These are phyloP conservation scores for Colletotrichum godetiae DNA, from an alignment of 2,329 filamentous ascomycete genomes.

Conservation along the genomic window DNA sequence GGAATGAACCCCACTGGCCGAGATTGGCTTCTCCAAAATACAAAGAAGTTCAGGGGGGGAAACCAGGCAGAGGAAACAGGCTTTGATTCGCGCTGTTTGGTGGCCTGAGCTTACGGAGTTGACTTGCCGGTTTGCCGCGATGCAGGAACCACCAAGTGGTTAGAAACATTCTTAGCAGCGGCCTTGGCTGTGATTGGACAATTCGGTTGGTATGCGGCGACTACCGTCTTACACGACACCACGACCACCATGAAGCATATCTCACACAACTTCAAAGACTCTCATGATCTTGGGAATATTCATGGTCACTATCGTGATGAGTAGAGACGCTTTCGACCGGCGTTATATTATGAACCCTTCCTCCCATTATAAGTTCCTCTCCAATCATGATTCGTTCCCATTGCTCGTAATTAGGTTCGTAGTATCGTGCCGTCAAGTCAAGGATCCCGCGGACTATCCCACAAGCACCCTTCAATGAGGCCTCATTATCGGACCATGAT, in stretches of 20 bases:
- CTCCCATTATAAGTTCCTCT: background rate
- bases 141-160: slow-evolving; percentile 6
- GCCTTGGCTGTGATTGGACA: slow-evolving; percentile 21
- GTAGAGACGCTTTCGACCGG: background rate
- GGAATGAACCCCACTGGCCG: slow-evolving; percentile 17
- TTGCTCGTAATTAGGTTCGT: background rate
- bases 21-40: slow-evolving; percentile 20
- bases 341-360: background rate
- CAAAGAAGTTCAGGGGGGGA: slow-evolving; percentile 12
- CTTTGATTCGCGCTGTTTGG: slow-evolving; percentile 25
- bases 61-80: slow-evolving; percentile 16
- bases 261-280: background rate
- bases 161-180: background rate
- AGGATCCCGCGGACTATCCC: background rate
- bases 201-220: background rate
- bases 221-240: background rate
- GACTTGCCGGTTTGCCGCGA: slow-evolving; percentile 14
- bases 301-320: no score
- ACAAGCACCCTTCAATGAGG: background rate
- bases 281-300: background rate
- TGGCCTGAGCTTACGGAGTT: background rate
- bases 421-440: background rate
- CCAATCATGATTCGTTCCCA: no score
- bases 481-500: slow-evolving; percentile 26
- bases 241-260: background rate